A percentile compares a stretch with the other conserved stretches of the same genome.
Evolutionary conservation across 306 rosid genomes (phyloP).

Genomic region (Begonia masoniana): DNA sequence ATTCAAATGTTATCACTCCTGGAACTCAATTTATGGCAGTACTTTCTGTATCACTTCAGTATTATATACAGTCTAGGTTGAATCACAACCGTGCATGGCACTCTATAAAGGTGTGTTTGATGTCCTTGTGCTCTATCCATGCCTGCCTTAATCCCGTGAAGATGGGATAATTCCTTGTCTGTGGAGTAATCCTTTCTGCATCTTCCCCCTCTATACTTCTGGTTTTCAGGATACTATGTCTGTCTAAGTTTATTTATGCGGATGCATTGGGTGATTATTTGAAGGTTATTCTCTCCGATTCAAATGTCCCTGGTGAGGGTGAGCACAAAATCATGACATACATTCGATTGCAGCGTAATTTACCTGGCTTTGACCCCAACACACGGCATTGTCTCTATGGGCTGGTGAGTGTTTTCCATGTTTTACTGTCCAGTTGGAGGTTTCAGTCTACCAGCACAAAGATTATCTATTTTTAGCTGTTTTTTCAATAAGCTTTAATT

Average conservation of each 20-base stretch:
- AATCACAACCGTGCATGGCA: conserved; percentile 97
- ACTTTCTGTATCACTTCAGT: conserved; percentile 79
- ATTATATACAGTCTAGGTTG: conserved; percentile 79
- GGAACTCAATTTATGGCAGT: conserved; percentile 98
- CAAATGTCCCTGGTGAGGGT: conserved; percentile 86
- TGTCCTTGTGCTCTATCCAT: no score
- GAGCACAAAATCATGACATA: conserved; percentile 80
- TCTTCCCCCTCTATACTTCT: conserved; percentile 29
- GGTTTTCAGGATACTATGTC: conserved; percentile 45
- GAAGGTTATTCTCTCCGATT: conserved; percentile 90
- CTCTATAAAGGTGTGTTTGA: conserved; percentile 49
- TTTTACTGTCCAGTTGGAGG: no score
- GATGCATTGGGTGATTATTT: conserved; percentile 57
- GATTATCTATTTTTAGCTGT: no score
- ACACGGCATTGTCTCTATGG: conserved; percentile 76
- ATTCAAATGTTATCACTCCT: conserved; percentile 95
- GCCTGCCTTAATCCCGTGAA: conserved; percentile 14
- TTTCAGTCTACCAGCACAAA: no score
- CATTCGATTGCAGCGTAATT: conserved; percentile 57
- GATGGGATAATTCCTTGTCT: conserved; percentile 24
- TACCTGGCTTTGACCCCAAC: conserved; percentile 71
- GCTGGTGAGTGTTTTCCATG: conserved; percentile 42
- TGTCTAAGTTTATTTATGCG: conserved; percentile 43
- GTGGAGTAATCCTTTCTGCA: conserved; percentile 35
- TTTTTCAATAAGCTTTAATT: no score